A percentile compares a stretch with the other conserved stretches of the same genome.
phyloP scores from a whole-genome alignment of 352 stramenopile genomes.

The Phytopythium boreale region DNA sequence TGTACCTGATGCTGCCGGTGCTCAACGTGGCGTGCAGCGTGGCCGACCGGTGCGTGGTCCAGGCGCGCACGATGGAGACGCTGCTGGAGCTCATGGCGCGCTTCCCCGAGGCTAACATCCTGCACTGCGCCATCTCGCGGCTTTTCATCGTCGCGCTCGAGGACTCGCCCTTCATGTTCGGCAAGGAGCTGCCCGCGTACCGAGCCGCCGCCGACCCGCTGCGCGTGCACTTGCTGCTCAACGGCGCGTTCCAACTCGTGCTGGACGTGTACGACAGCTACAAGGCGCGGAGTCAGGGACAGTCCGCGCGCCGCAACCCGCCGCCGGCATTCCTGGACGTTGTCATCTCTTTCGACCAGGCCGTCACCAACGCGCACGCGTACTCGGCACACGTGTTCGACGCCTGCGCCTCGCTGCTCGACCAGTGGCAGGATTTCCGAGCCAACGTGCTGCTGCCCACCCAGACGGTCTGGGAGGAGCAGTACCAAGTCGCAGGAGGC shows the following conservation, averaged over 20 bases:
- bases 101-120: conserved; percentile 86
- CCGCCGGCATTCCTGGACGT: conserved; percentile 66
- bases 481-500: conserved; percentile 26
- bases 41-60: conserved; percentile 45
- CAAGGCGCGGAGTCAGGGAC: neutral
- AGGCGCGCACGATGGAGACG: conserved; percentile 32
- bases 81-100: conserved; percentile 90
- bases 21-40: conserved; percentile 64
- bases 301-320: conserved; percentile 1
- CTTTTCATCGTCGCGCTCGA: conserved; percentile 79
- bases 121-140: conserved; percentile 57
- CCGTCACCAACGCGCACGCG: conserved; percentile 53
- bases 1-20: conserved; percentile 77
- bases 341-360: conserved; percentile 74
- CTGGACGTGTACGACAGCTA: conserved; percentile 30
- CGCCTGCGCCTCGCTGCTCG: conserved; percentile 22
- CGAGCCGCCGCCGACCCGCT: conserved; percentile 48
- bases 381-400: conserved; percentile 55
- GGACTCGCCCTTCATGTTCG: conserved; percentile 78
- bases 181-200: conserved; percentile 66
- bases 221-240: conserved; percentile 50
- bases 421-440: conserved; percentile 54
- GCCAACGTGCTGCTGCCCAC: conserved; percentile 43
- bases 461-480: conserved; percentile 67
- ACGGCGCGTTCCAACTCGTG: conserved; percentile 40